phyloP scores from a whole-genome alignment of 1,139 yeast genomes.

The Tardiomyces digboiensis region DNA sequence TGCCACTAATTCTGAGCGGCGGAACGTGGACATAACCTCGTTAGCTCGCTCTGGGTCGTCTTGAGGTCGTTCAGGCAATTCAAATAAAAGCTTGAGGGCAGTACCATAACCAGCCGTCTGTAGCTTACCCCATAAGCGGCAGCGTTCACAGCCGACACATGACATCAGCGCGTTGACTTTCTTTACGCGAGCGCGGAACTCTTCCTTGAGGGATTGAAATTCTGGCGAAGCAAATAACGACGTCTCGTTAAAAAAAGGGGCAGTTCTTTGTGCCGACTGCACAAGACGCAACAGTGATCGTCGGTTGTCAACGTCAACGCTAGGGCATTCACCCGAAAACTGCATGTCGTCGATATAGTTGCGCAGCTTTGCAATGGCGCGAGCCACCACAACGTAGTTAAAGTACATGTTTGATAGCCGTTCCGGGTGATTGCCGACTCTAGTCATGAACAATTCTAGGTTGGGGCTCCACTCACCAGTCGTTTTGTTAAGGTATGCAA shows the following conservation, averaged over 20 bases:
- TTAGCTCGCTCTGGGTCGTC: constrained; percentile 30
- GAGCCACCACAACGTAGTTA: constrained; percentile 81
- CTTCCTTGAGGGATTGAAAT: constrained; percentile 50
- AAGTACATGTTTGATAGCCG: constrained; percentile 84
- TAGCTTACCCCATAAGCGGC: constrained; percentile 96
- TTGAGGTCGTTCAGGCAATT: constrained; percentile 44
- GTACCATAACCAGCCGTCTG: constrained; percentile 98
- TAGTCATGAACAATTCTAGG: constrained; percentile 68
- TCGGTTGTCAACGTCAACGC: constrained; percentile 41
- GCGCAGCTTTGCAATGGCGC: constrained; percentile 62
- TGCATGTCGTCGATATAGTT: constrained; percentile 39
- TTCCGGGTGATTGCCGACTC: constrained; percentile 88
- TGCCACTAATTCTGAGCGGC: constrained; percentile 84
- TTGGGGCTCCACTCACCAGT: constrained; percentile 82
- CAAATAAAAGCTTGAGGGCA: constrained; percentile 82
- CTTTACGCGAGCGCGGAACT: constrained; percentile 74
- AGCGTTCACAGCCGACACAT: constrained; percentile 97
- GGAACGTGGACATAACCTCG: constrained; percentile 37
- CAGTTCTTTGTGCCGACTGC: constrained; percentile 6
- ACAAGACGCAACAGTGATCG: constrained; percentile 27
- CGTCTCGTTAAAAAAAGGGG: constrained; percentile 42
- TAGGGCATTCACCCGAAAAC: constrained; percentile 38
- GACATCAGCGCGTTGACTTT: constrained; percentile 94
- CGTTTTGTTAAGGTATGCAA: constrained; percentile 66
- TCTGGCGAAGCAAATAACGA: constrained; percentile 39